These are phyloP conservation scores for Galium porrigens DNA, from an alignment of 305 asterid genomes.

Conservation along the genomic window DNA sequence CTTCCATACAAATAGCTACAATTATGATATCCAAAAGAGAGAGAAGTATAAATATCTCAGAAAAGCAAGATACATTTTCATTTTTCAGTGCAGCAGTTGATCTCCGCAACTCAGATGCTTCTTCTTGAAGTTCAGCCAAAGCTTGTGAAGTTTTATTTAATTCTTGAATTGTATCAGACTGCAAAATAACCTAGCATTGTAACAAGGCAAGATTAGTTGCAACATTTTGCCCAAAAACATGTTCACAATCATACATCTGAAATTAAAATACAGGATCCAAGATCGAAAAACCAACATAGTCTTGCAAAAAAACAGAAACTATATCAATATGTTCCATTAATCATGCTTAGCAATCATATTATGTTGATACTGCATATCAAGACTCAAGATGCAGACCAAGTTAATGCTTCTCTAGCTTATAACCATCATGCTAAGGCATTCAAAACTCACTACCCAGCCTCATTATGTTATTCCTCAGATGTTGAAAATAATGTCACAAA, in stretches of 20 bases:
- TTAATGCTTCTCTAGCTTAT: no score
- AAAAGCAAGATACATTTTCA: slow-evolving; percentile 44
- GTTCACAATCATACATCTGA: not conserved
- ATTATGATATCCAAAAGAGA: not conserved
- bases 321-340: no score
- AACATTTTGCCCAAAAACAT: slow-evolving; percentile 3
- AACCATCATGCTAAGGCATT: not conserved
- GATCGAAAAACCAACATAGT: not conserved
- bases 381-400: no score
- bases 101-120: slow-evolving; percentile 60
- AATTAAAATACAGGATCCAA: not conserved
- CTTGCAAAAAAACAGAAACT: not conserved
- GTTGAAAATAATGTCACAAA: not conserved
- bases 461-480: not conserved
- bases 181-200: slow-evolving; percentile 58
- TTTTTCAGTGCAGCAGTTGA: slow-evolving; percentile 37
- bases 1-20: not conserved
- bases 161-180: slow-evolving; percentile 93
- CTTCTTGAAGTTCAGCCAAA: slow-evolving; percentile 52
- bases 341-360: no score
- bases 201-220: slow-evolving; percentile 7
- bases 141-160: slow-evolving; percentile 77
- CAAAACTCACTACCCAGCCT: no score
- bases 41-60: slow-evolving; percentile 1
- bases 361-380: no score